Evolutionary conservation across 2,329 filamentous ascomycete species (phyloP).

Genomic region (Sordariomycetes sp.): DNA sequence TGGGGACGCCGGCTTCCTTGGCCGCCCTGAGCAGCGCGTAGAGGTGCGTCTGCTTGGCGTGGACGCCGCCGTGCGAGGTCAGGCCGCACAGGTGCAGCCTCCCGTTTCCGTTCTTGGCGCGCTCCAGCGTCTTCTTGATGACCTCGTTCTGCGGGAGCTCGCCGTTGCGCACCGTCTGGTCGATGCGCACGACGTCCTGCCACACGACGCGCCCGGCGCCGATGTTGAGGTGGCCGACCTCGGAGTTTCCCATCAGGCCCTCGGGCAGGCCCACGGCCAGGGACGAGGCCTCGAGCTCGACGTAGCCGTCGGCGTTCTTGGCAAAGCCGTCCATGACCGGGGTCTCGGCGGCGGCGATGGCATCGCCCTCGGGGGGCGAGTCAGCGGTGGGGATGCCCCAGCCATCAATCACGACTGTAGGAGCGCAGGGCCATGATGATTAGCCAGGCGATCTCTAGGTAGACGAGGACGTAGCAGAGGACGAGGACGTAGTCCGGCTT

Average conservation of each 20-base stretch:
- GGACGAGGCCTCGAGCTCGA: slow-evolving; percentile 90
- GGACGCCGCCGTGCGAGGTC: slow-evolving; percentile 91
- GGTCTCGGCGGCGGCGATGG: slow-evolving; percentile 86
- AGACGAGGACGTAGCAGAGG: slow-evolving; percentile 40
- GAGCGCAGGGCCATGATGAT: slow-evolving; percentile 41
- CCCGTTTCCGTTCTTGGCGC: slow-evolving; percentile 79
- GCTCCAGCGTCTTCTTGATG: slow-evolving; percentile 65
- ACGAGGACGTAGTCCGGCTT: slow-evolving; percentile 28
- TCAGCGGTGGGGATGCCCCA: slow-evolving; percentile 81
- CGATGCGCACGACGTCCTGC: slow-evolving; percentile 97
- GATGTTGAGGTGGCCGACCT: slow-evolving; percentile 98
- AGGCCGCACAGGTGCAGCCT: slow-evolving; percentile 87
- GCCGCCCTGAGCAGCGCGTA: slow-evolving; percentile 80
- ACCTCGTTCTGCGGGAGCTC: slow-evolving; percentile 67
- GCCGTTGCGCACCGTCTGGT: slow-evolving; percentile 79
- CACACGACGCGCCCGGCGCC: slow-evolving; percentile 95
- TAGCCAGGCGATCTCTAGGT: slow-evolving; percentile 49
- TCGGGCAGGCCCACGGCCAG: slow-evolving; percentile 92
- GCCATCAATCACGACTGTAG: slow-evolving; percentile 91
- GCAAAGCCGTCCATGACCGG: slow-evolving; percentile 92
- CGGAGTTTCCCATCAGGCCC: slow-evolving; percentile 97
- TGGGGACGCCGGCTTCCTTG: slow-evolving; percentile 75
- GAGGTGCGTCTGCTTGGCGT: slow-evolving; percentile 91
- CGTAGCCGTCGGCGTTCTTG: slow-evolving; percentile 72
- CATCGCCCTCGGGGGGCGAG: slow-evolving; percentile 83